Conservation (phyloP, 768 basidiomycete species). For the Tulasnella calospora region DNA sequence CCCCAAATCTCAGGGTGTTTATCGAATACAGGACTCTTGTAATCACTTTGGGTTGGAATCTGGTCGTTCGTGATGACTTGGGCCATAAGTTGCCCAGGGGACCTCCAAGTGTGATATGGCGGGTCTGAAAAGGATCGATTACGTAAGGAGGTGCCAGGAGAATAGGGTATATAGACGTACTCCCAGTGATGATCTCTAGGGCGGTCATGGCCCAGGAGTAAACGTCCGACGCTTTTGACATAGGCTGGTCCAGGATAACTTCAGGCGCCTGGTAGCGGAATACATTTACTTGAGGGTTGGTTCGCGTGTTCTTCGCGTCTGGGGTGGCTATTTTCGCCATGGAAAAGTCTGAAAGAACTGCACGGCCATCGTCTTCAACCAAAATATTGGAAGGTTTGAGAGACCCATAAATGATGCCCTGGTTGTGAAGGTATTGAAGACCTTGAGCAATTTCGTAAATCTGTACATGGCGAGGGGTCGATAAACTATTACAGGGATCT, state of each 20-base stretch:
- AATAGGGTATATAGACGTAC: not conserved
- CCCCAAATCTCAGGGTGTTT: too few relatives aligned
- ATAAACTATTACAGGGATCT: not conserved
- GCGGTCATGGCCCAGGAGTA: conserved; percentile 26
- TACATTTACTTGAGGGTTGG: not conserved
- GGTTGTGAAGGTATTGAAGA: conserved; percentile 19
- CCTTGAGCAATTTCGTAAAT: conserved; percentile 7
- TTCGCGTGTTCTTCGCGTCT: not conserved
- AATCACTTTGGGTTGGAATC: too few relatives aligned
- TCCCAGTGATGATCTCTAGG: conserved; percentile 16
- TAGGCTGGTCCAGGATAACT: not conserved
- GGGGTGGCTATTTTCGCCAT: not conserved
- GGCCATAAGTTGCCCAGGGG: too few relatives aligned
- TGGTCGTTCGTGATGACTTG: too few relatives aligned
- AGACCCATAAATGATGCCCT: conserved; percentile 9
- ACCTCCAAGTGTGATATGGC: not conserved
- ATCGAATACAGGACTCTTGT: too few relatives aligned
- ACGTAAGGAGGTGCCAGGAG: too few relatives aligned
- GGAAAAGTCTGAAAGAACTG: conserved; percentile 16
- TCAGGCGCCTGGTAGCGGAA: conserved; percentile 16
- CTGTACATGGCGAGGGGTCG: not conserved
- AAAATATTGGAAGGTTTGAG: conserved; percentile 18
- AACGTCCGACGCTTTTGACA: conserved; percentile 14
- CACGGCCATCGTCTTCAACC: conserved; percentile 1
- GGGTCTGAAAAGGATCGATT: not conserved